Evolutionary conservation across 1,139 yeast species (phyloP).

Genomic region (Candida mesenterica): DNA sequence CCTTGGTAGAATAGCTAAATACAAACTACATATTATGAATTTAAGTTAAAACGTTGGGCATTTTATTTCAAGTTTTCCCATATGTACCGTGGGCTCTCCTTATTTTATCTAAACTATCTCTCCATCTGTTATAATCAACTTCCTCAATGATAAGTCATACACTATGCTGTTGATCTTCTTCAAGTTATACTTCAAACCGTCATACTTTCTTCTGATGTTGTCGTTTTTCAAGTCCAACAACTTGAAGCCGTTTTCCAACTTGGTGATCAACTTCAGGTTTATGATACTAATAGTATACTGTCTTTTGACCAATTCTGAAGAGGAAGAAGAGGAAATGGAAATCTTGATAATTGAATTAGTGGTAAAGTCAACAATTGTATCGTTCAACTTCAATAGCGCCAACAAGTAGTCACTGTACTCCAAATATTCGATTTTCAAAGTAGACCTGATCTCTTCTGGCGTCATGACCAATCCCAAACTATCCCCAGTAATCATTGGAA

Average conservation of each 20-base stretch:
- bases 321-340: slow-evolving; percentile 15
- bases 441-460: slow-evolving; percentile 18
- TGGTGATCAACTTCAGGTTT: slow-evolving; percentile 26
- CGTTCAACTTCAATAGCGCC: slow-evolving; percentile 24
- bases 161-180: slow-evolving; percentile 31
- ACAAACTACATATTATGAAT: too few relatives aligned
- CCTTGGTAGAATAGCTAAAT: too few relatives aligned
- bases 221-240: slow-evolving; percentile 33
- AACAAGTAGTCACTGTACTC: slow-evolving; percentile 25
- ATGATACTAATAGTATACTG: slow-evolving; percentile 25
- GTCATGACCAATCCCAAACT: slow-evolving; percentile 20
- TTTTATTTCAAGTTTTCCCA: too few relatives aligned
- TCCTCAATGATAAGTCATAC: slow-evolving; percentile 22
- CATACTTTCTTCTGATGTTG: slow-evolving; percentile 27
- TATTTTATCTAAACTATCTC: not conserved
- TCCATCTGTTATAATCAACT: slow-evolving; percentile 9
- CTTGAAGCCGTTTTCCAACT: slow-evolving; percentile 29
- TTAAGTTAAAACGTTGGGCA: too few relatives aligned
- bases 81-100: too few relatives aligned
- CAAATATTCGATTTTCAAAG: slow-evolving; percentile 13
- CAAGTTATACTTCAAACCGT: slow-evolving; percentile 30
- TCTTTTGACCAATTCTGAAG: slow-evolving; percentile 2
- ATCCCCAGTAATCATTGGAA: slow-evolving; percentile 6
- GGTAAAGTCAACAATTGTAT: slow-evolving; percentile 30
- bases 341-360: slow-evolving; percentile 25